Conservation (phyloP, 2,329 filamentous ascomycete species). For the Colletotrichum viniferum region DNA sequence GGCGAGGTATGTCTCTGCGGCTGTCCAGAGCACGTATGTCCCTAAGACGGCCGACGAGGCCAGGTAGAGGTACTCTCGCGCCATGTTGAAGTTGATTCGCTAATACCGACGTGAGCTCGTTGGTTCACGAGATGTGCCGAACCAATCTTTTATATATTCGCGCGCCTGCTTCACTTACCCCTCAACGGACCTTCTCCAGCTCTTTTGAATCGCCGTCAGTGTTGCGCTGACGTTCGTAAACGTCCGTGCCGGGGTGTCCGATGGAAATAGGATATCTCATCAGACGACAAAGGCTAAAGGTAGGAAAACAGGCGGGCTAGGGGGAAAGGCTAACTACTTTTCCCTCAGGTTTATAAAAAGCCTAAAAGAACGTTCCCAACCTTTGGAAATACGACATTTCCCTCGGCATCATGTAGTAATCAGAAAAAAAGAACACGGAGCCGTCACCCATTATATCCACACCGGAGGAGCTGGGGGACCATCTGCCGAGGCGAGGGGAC, state of each 20-base stretch:
- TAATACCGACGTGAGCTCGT: neutral
- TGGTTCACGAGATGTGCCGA: neutral
- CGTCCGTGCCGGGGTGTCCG: neutral
- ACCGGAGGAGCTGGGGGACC: neutral
- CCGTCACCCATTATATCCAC: neutral
- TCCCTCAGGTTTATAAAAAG: neutral
- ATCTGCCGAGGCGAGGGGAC: neutral
- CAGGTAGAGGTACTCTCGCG: conserved; percentile 8
- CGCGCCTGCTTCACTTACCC: neutral
- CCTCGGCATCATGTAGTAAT: neutral
- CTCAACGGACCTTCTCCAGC: neutral
- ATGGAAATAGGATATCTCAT: neutral
- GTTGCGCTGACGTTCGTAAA: neutral
- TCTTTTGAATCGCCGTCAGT: neutral
- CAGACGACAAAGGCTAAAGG: neutral
- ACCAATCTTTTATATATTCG: no score
- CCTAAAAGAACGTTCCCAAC: neutral
- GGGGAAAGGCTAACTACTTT: neutral
- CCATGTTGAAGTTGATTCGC: neutral
- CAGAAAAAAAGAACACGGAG: neutral
- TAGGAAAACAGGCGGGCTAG: neutral
- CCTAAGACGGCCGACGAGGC: neutral
- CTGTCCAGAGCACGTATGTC: conserved; percentile 8
- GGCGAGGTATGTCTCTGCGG: neutral
- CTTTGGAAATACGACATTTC: neutral